phyloP scores from a whole-genome alignment of 164 flowering plant species.

The Berberis vulgaris region DNA sequence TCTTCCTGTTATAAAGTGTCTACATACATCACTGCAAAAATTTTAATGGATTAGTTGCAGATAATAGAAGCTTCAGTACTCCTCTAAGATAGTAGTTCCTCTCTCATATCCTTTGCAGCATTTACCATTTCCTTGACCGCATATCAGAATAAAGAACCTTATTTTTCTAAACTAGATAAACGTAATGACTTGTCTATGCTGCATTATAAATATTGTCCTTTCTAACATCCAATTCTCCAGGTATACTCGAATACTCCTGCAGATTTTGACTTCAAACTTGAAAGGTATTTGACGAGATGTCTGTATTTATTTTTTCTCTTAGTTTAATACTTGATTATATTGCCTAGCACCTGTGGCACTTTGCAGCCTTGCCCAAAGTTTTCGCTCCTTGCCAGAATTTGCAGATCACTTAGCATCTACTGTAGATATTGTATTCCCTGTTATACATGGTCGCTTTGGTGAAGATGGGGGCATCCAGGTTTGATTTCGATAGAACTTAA shows the following conservation, averaged over 20 bases:
- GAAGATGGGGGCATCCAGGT: conserved; percentile 98
- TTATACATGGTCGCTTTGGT: conserved; percentile 85
- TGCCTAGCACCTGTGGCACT: neutral
- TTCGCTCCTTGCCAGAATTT: conserved; percentile 60
- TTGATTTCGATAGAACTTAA: conserved; percentile 1
- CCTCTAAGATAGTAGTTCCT: too few relatives aligned
- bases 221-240: conserved; percentile 25
- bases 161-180: too few relatives aligned
- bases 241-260: conserved; percentile 93
- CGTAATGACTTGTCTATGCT: too few relatives aligned
- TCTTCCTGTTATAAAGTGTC: too few relatives aligned
- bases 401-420: conserved; percentile 61
- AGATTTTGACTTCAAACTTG: conserved; percentile 92
- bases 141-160: too few relatives aligned
- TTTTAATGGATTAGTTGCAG: too few relatives aligned
- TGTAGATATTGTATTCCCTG: conserved; percentile 90
- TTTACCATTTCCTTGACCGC: too few relatives aligned
- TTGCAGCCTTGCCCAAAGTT: conserved; percentile 81
- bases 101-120: too few relatives aligned
- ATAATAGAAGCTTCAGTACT: too few relatives aligned
- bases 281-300: conserved; percentile 34
- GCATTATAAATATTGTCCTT: neutral
- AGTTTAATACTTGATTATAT: neutral
- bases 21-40: too few relatives aligned
- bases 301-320: neutral